Evolutionary conservation across 106 monocot species (phyloP), one percentile per base, ranked within the genome.

Genomic region (Acanthochlamys bracteata): DNA sequence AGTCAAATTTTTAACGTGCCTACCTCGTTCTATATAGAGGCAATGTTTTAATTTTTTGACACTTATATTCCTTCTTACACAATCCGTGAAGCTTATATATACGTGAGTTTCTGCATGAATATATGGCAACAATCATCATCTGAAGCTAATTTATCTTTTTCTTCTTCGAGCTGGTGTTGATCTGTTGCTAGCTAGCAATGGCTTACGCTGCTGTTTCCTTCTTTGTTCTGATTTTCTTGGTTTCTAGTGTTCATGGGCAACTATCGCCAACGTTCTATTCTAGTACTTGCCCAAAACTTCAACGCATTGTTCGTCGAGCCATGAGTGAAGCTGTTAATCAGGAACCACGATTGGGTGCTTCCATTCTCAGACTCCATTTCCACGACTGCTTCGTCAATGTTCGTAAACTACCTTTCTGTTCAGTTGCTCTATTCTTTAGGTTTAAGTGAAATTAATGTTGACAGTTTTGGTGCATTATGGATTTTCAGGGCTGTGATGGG

Each of bases 321-420:
- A 55, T 68, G 68, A 3, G 0, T 9, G 11, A 17, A 23, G 74
- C 67, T 11, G 20, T 74, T 14, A 4, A 14, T 11, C 51, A 2
- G 11, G 53, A 67, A 19, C 17, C 25, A 4, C 42, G 67, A n/a
- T 11, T 67, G 21, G 66, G 67, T 21, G 74, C 74, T n/a, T 74
- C 74, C 53, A 23, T 74, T 2, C 67, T 74, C 22, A 66, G 67
- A 0, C 66, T 74, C 67, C 54, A 52, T 59, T 74, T 67, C 60
- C 67, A 67, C 55, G 74, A 74, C 60, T 74, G 66, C 60, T 74
- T 74, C 13, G 66, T 74, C 17, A 66, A 67, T 45, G 74, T 73
- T 45, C 40, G 16, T 49, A 54, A 54, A 11, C 55, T 20, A 20
- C 21, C 21, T 0, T 3, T 22, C 15, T 55, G 4, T 20, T 2